A percentile compares a stretch with the other conserved stretches of the same genome.
These are phyloP conservation scores for Daldinia bambusicola DNA, from an alignment of 495 filamentous ascomycete genomes.

Conservation along the genomic window DNA sequence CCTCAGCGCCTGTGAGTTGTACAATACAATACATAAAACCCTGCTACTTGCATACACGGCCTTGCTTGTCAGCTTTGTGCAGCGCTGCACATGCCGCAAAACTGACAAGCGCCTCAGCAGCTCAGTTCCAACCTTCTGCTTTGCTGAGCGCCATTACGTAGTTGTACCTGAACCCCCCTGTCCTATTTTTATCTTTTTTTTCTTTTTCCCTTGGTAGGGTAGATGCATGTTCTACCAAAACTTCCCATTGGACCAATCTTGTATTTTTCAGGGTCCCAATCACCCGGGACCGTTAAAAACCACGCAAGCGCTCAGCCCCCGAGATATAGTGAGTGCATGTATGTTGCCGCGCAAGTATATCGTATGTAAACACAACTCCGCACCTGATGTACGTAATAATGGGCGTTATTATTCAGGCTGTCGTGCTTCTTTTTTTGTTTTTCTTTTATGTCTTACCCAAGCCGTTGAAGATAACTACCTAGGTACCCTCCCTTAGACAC, in stretches of 20 bases:
- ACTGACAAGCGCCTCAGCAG: too few relatives aligned
- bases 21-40: background rate
- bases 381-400: background rate
- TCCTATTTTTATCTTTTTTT: constrained; percentile 1
- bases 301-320: constrained; percentile 9
- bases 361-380: too few relatives aligned
- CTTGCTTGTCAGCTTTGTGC: too few relatives aligned
- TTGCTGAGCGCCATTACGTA: background rate
- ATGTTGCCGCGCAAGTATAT: constrained; percentile 7
- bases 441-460: background rate
- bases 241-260: background rate
- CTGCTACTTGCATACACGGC: constrained; percentile 4
- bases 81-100: background rate
- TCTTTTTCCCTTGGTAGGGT: background rate
- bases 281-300: background rate
- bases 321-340: background rate
- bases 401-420: background rate
- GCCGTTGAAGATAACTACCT: background rate
- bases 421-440: background rate
- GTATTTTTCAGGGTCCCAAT: constrained; percentile 1
- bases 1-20: background rate
- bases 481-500: too few relatives aligned
- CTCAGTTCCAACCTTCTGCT: background rate
- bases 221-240: background rate
- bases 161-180: background rate